phyloP scores from a whole-genome alignment of 2,329 filamentous ascomycete genomes.

The Colletotrichum liriopes region DNA sequence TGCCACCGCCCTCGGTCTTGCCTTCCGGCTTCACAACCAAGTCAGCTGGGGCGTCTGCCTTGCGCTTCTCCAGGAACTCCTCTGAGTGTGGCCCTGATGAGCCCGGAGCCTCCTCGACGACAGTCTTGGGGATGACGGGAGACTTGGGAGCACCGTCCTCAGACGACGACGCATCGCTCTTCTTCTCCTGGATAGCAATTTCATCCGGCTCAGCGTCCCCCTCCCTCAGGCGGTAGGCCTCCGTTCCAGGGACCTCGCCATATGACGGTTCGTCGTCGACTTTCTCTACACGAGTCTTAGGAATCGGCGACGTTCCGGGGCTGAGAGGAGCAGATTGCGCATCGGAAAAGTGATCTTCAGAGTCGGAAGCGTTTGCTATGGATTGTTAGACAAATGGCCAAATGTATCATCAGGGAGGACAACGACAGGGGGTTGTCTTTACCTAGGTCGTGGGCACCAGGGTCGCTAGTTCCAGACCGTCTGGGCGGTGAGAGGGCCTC shows the following conservation, averaged over 20 bases:
- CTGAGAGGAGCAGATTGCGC: constrained; percentile 69
- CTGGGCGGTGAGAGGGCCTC: constrained; percentile 58
- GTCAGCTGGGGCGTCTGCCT: constrained; percentile 69
- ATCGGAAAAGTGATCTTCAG: constrained; percentile 80
- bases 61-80: constrained; percentile 62
- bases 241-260: constrained; percentile 74
- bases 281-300: constrained; percentile 72
- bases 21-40: constrained; percentile 64
- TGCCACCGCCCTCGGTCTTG: constrained; percentile 52
- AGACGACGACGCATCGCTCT: constrained; percentile 45
- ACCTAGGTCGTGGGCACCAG: constrained; percentile 75
- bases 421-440: constrained; percentile 32
- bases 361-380: constrained; percentile 70
- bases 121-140: constrained; percentile 65
- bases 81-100: constrained; percentile 60
- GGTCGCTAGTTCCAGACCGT: constrained; percentile 63
- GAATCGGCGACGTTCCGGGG: constrained; percentile 66
- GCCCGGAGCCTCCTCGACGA: constrained; percentile 68
- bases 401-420: constrained; percentile 19
- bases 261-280: constrained; percentile 71
- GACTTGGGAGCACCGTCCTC: constrained; percentile 44
- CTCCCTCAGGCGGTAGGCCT: constrained; percentile 69
- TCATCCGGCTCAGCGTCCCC: constrained; percentile 74
- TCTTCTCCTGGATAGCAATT: constrained; percentile 62
- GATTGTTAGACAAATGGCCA: constrained; percentile 46